Evolutionary conservation across 2,329 filamentous ascomycete genomes (phyloP).

Genomic region (Spiromastix sp.): DNA sequence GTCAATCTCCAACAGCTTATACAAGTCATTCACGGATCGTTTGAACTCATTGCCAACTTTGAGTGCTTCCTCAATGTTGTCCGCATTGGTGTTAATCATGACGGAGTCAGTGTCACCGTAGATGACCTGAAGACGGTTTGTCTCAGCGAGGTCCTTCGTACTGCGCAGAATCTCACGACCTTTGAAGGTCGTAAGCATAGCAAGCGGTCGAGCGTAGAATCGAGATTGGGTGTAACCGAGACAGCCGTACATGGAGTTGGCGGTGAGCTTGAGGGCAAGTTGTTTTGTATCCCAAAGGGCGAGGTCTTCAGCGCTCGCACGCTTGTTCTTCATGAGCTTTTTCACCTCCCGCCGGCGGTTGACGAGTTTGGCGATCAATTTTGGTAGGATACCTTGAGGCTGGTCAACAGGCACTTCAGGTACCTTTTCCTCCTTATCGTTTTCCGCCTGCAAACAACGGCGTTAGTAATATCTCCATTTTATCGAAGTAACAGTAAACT

Average conservation of each 20-base stretch:
- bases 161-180: conserved; percentile 93
- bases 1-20: conserved; percentile 88
- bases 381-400: conserved; percentile 75
- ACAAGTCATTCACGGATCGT: conserved; percentile 84
- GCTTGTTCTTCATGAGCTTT: conserved; percentile 90
- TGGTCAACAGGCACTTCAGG: conserved; percentile 74
- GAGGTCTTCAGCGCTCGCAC: conserved; percentile 72
- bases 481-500: conserved; percentile 24
- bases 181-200: conserved; percentile 93
- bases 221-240: conserved; percentile 93
- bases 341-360: conserved; percentile 85
- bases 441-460: conserved; percentile 31
- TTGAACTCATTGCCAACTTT: conserved; percentile 94
- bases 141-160: conserved; percentile 92
- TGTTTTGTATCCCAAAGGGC: conserved; percentile 98
- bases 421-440: conserved; percentile 75
- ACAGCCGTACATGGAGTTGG: conserved; percentile 99
- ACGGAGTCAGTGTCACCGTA: conserved; percentile 99
- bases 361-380: conserved; percentile 85
- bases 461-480: background rate
- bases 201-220: conserved; percentile 90
- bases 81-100: conserved; percentile 99
- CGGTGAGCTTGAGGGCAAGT: conserved; percentile 88
- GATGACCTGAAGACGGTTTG: conserved; percentile 83
- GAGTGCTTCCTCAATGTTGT: conserved; percentile 81